phyloP scores from a whole-genome alignment of 345 rosid genomes.

The Toxicodendron radicans region DNA sequence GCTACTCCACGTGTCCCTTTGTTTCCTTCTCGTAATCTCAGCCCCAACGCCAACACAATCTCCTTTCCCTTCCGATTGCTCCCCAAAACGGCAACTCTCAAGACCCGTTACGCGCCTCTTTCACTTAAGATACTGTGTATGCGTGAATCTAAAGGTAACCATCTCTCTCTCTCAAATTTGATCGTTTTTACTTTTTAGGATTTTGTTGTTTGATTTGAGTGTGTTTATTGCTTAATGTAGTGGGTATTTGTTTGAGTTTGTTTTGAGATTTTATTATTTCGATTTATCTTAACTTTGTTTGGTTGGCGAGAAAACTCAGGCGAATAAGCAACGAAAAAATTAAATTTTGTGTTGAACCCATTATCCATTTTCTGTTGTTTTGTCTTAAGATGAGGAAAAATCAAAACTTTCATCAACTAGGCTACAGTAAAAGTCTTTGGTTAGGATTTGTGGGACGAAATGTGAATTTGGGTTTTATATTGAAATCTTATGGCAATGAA shows the following conservation, averaged over 20 bases:
- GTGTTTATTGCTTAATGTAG: neutral
- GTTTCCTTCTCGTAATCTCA: neutral
- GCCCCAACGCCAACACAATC: slow-evolving; percentile 9
- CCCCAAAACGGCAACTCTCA: slow-evolving; percentile 17
- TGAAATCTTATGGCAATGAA: neutral
- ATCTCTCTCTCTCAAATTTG: neutral
- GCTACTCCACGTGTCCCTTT: slow-evolving; percentile 11
- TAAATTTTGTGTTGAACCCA: neutral
- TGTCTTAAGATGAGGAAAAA: neutral
- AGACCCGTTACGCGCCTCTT: slow-evolving; percentile 25
- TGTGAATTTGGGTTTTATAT: slow-evolving; percentile 8
- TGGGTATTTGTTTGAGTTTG: neutral
- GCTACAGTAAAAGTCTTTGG: neutral
- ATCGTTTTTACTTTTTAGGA: neutral
- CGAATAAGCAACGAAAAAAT: too few relatives aligned
- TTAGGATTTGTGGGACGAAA: neutral
- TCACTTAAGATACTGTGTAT: slow-evolving; percentile 30
- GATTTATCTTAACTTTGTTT: neutral
- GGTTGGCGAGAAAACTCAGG: neutral
- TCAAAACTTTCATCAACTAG: neutral
- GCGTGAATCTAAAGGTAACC: slow-evolving; percentile 44
- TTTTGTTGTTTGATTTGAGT: neutral
- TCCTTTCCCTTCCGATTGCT: slow-evolving; percentile 40
- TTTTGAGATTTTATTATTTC: neutral
- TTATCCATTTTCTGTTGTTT: neutral